Evolutionary conservation across 1,284 basidiomycete species (phyloP).

Genomic region (Malassezia equina): DNA sequence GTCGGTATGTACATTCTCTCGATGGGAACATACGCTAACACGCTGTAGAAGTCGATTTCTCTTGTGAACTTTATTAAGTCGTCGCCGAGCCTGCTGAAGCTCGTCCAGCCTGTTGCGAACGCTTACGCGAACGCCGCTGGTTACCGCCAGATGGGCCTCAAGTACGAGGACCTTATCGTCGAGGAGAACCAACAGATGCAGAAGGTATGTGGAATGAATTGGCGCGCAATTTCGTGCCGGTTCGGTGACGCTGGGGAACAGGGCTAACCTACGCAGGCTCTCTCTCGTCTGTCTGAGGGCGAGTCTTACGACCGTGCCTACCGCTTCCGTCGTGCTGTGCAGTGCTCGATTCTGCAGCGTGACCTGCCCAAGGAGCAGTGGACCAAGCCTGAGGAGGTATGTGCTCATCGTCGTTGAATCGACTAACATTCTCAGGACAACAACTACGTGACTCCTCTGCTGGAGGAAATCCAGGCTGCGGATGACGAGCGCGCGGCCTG

Average conservation of each 20-base stretch:
- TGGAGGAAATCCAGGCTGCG: conserved; percentile 67
- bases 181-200: conserved; percentile 79
- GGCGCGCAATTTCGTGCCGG: not conserved
- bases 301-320: conserved; percentile 83
- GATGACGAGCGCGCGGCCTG: conserved; percentile 68
- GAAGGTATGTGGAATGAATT: conserved; percentile 55
- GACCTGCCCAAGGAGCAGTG: conserved; percentile 77
- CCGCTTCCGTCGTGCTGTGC: conserved; percentile 75
- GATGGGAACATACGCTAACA: not conserved
- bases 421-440: conserved; percentile 58
- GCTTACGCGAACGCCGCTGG: conserved; percentile 75
- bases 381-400: conserved; percentile 67
- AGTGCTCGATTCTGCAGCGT: conserved; percentile 69
- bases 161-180: conserved; percentile 85
- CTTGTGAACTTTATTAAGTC: conserved; percentile 67
- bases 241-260: not conserved
- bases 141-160: conserved; percentile 79
- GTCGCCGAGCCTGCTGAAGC: conserved; percentile 59
- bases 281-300: conserved; percentile 66
- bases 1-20: conserved; percentile 9
- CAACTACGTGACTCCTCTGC: conserved; percentile 76
- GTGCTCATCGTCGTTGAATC: conserved; percentile 33
- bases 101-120: conserved; percentile 68
- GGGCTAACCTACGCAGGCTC: conserved; percentile 16
- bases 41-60: conserved; percentile 55